Evolutionary conservation across 805 yeast genomes (phyloP).

Genomic region (Schwanniomyces sp.): DNA sequence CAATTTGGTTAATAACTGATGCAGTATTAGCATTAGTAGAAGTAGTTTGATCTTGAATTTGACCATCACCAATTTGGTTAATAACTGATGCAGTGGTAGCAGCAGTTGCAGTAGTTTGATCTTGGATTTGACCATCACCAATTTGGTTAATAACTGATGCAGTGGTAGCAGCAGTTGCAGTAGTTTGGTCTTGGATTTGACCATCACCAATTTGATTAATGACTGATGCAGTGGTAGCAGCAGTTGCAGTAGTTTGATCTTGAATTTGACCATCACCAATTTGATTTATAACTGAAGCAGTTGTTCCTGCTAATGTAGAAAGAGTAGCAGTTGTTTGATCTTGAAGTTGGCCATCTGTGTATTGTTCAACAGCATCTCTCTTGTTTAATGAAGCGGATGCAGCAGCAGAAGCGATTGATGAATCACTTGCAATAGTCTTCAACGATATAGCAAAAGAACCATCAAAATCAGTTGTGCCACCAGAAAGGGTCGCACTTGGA

Average conservation of each 20-base stretch:
- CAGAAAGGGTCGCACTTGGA: conserved; percentile 24
- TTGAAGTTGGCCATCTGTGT: conserved; percentile 36
- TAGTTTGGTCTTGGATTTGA: conserved; percentile 37
- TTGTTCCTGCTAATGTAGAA: conserved; percentile 24
- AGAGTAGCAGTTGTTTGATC: conserved; percentile 12
- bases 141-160: conserved; percentile 28
- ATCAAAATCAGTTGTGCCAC: conserved; percentile 23
- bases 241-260: conserved; percentile 15
- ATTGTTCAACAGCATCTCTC: conserved; percentile 20
- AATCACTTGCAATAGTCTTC: conserved; percentile 15
- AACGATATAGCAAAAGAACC: conserved; percentile 35
- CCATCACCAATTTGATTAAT: conserved; percentile 48
- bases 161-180: conserved; percentile 12
- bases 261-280: conserved; percentile 51
- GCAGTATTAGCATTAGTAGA: conserved; percentile 25
- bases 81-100: conserved; percentile 28
- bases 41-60: conserved; percentile 37
- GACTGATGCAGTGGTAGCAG: conserved; percentile 13
- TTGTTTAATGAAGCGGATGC: conserved; percentile 14
- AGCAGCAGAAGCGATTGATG: conserved; percentile 17
- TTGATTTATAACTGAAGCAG: conserved; percentile 28
- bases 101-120: conserved; percentile 24
- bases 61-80: conserved; percentile 37
- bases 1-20: conserved; percentile 25
- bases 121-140: conserved; percentile 31